These are phyloP conservation scores for Ustilago cynodontis DNA, from an alignment of 1,284 basidiomycete genomes.

Conservation along the genomic window DNA sequence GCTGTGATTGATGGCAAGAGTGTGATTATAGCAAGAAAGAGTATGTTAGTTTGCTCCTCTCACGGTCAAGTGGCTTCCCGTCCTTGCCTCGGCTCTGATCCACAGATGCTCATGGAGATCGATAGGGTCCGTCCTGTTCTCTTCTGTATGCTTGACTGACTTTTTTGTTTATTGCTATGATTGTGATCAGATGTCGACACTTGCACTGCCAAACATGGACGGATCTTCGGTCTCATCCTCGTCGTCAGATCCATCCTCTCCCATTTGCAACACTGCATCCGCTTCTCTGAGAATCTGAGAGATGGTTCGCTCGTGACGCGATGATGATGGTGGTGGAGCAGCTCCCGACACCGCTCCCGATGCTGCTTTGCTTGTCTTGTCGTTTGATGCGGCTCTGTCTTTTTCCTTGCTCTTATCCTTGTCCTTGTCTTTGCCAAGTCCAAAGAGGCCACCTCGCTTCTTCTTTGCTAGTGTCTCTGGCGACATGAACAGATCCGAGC, in stretches of 20 bases:
- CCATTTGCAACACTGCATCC: conserved; percentile 47
- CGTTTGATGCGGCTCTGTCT: conserved; percentile 2
- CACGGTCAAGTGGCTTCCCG: neutral
- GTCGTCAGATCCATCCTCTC: conserved; percentile 11
- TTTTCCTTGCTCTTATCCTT: conserved; percentile 25
- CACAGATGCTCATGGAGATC: conserved; percentile 17
- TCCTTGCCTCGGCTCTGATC: neutral
- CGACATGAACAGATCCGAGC: conserved; percentile 21
- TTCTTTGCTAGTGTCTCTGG: conserved; percentile 33
- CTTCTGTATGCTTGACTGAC: neutral
- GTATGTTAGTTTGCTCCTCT: neutral
- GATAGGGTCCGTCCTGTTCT: neutral
- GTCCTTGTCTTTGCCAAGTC: conserved; percentile 33
- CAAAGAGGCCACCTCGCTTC: conserved; percentile 33
- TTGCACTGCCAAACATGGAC: conserved; percentile 40
- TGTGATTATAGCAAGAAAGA: neutral
- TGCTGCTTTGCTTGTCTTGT: conserved; percentile 6
- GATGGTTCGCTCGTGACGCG: conserved; percentile 52
- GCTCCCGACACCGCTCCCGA: conserved; percentile 1
- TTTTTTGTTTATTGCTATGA: neutral
- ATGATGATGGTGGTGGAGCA: neutral
- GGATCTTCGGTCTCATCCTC: conserved; percentile 32
- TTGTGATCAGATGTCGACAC: conserved; percentile 16
- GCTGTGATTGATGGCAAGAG: neutral
- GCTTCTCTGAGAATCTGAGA: conserved; percentile 54